Evolutionary conservation across 1,284 basidiomycete species (phyloP), one percentile per base, ranked within the genome.

Genomic region (Malassezia yamatoensis): DNA sequence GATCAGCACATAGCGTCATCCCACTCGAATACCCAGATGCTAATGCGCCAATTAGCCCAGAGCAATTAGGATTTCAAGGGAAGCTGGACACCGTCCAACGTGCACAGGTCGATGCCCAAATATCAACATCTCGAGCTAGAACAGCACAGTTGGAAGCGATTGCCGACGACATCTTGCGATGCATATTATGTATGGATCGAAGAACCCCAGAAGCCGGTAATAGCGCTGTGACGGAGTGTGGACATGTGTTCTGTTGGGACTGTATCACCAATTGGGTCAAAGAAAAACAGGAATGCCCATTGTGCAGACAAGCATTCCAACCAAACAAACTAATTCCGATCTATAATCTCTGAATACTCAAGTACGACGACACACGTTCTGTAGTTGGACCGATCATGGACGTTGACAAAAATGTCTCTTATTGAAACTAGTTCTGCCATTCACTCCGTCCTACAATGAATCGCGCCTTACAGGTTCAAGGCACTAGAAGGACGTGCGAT

Each of bases 231-330:
- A 94, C 90, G 0, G 89, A 93, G 72, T 94, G 90, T 66, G 90
- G 90, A 0, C 90, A 94, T 77, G 75, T 93, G 37, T 94, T 93
- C 75, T 91, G 89, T 71, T 94, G 90, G 90, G 83, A 80, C 60
- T 94, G 90, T 72, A 87, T 94, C 47, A 81, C 86, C 47, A 83
- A 85, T 44, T 87, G 90, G 90, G 82, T 83, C 5, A 79, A 85
- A 68, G 90, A 93, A 76, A 94, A 91, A 82, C 76, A 46, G 5
- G 74, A 75, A 43, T 74, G 74, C 29, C 73, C 73, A 2, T 58
- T 75, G 2, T 75, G 73, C 49, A 54, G 73, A 5, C 65, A 68
- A 32, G 42, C 58, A 15, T 60, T 75, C 46, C 54, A 61, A 2
- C 41, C 65, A 2, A 61, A 61, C 5, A 64, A 62, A 16, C 51